These are phyloP conservation scores for Chionographis japonica DNA, from an alignment of 106 monocot species.

Conservation along the genomic window DNA sequence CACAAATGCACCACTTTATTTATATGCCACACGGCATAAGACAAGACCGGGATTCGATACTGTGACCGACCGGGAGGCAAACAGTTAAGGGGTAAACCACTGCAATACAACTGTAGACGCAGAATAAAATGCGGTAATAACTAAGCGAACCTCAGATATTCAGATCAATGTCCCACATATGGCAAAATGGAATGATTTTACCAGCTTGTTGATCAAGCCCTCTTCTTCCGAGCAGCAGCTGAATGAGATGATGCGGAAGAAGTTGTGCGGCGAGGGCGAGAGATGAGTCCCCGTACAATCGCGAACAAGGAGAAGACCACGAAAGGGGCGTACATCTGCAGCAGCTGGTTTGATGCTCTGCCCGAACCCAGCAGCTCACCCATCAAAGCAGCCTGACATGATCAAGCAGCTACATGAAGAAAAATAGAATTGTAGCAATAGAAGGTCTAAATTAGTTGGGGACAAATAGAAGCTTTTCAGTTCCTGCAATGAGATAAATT, in stretches of 20 bases:
- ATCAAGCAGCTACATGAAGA: not conserved
- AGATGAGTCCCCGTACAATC: constrained; percentile 15
- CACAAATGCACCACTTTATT: no score
- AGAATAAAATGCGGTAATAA: no score
- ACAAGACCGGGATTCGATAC: no score
- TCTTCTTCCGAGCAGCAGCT: constrained; percentile 14
- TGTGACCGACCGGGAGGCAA: no score
- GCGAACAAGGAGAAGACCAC: constrained; percentile 19
- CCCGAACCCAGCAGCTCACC: constrained; percentile 31
- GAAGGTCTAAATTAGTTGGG: not conserved
- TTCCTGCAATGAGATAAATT: not conserved
- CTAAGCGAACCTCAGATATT: no score
- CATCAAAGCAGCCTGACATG: constrained; percentile 25
- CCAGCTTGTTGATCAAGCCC: constrained; percentile 3
- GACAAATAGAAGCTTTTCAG: not conserved
- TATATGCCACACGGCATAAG: no score
- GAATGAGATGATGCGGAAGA: not conserved
- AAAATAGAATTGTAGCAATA: not conserved
- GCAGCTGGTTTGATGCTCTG: constrained; percentile 24
- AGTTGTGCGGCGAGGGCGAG: constrained; percentile 1
- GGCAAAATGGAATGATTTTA: not conserved
- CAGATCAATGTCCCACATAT: no score
- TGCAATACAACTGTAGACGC: no score
- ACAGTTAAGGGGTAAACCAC: no score
- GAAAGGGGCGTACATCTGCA: constrained; percentile 23